Evolutionary conservation across 2,329 filamentous ascomycete species (phyloP), one percentile per base, ranked within the genome.

Genomic region (Exophiala bonariae): DNA sequence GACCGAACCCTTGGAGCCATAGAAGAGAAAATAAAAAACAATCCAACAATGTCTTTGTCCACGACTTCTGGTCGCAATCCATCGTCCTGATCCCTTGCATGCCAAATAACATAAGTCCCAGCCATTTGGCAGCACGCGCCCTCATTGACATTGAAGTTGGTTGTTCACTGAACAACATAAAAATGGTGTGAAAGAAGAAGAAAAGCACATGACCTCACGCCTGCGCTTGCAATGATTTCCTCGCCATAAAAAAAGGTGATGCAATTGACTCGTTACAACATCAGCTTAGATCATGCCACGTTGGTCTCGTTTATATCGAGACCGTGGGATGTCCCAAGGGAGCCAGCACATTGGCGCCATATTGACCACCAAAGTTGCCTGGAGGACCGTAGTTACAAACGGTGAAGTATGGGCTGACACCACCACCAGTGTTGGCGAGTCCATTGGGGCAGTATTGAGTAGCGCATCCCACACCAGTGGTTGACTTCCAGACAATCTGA

Each of bases 301-400:
- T n/a, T n/a, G n/a, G n/a, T 26, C 23, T 33, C 37, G 18, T 32
- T 51, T 48, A 52, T 20, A 56, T 36, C 11, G 44, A 52, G 48
- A 70, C 67, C 20, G 62, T 65, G 6, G 70, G 41, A 1, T 69
- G 22, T 46, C 67, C 68, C 10, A 65, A 59, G 13, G 77, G 74
- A 20, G 55, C 17, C 3, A 64, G 60, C 19, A 85, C 74, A 57
- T 85, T 81, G 36, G 60, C 59, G 41, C 55, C 75, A 59, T 81
- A 85, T 58, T 77, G 65, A 50, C 72, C 74, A 11, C 58, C 69
- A 44, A 76, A 72, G 69, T 85, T 85, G 41, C 80, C 78, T 54
- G 82, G 72, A 52, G 82, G 78, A 57, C 72, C 74, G 75, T 96
- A 96, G 79, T 96, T 92, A 84, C 89, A 96, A 61, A 95, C 89